Evolutionary conservation across 306 rosid genomes (phyloP).

Genomic region (apple (Malus domestica)): ASM211411v1 NC_041804.1:8944001-8944500

Average conservation of each 20-base stretch:
- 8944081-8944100: conserved; percentile 26
- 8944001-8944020: conserved; percentile 25
- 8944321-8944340: conserved; percentile 25
- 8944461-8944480: conserved; percentile 21
- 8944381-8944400: conserved; percentile 16
- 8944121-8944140: conserved; percentile 37
- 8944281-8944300: conserved; percentile 19
- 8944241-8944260: conserved; percentile 60
- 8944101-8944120: conserved; percentile 50
- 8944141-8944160: conserved; percentile 45
- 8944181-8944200: conserved; percentile 58
- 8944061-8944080: conserved; percentile 11
- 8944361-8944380: conserved; percentile 25
- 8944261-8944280: conserved; percentile 32
- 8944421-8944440: conserved; percentile 11
- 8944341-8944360: conserved; percentile 24
- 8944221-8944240: conserved; percentile 53
- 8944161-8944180: conserved; percentile 55
- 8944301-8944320: conserved; percentile 10
- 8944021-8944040: conserved; percentile 17
- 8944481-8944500: conserved; percentile 18
- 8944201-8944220: conserved; percentile 47
- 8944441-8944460: conserved; percentile 15
- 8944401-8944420: conserved; percentile 16
- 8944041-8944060: conserved; percentile 26